Percentiles rank a stretch among this genome's conserved stretches.
Evolutionary conservation across 257 asterid genomes (phyloP).

Genomic region (Gynochthodes officinalis): DNA sequence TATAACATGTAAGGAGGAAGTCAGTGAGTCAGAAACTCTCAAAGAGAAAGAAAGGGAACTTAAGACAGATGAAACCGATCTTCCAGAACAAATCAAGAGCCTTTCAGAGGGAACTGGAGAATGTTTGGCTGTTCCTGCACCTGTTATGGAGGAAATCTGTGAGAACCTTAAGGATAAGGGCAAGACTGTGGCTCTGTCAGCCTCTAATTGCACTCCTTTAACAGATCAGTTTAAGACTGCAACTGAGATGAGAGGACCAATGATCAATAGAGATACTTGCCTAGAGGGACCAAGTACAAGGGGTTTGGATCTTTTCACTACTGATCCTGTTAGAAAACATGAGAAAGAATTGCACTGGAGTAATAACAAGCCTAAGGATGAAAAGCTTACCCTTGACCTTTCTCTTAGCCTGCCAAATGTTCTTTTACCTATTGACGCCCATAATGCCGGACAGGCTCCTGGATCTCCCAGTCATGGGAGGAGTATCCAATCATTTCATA

Average conservation of each 20-base stretch:
- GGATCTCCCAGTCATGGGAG: constrained; percentile 87
- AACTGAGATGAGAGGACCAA: constrained; percentile 36
- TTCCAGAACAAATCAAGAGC: constrained; percentile 31
- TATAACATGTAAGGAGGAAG: constrained; percentile 45
- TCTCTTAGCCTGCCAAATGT: constrained; percentile 98
- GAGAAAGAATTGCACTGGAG: constrained; percentile 51
- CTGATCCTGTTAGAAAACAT: constrained; percentile 64
- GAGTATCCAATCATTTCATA: constrained; percentile 80
- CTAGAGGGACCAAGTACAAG: constrained; percentile 68
- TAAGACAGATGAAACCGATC: constrained; percentile 36
- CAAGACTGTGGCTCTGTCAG: constrained; percentile 47
- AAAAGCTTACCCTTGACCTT: constrained; percentile 84
- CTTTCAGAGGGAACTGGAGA: constrained; percentile 37
- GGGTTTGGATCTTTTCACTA: constrained; percentile 75
- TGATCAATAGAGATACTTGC: constrained; percentile 43
- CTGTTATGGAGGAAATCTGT: constrained; percentile 33
- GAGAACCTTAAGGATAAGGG: constrained; percentile 65
- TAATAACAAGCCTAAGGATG: constrained; percentile 57
- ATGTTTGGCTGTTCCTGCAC: constrained; percentile 24
- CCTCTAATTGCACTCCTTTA: constrained; percentile 28
- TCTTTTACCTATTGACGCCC: constrained; percentile 71
- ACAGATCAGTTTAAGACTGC: constrained; percentile 43
- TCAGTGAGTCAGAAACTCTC: constrained; percentile 26
- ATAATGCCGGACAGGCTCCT: constrained; percentile 49
- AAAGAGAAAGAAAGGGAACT: constrained; percentile 44